Conservation (phyloP, 495 filamentous ascomycete species). For the Sabuloglossum arenarium region DNA sequence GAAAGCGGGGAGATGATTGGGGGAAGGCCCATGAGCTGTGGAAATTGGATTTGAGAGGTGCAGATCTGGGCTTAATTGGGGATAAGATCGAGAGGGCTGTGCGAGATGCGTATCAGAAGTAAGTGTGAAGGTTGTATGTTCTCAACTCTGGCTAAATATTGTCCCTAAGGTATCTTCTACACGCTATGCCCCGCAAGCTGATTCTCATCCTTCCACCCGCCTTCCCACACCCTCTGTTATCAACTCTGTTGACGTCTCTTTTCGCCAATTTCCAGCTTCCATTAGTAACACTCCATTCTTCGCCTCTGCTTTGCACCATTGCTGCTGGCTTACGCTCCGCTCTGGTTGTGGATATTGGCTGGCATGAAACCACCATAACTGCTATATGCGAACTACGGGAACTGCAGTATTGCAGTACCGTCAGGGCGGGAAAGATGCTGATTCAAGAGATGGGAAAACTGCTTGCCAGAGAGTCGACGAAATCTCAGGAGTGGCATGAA, state of each 20-base stretch:
- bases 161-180: conserved; percentile 35
- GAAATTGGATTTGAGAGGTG: conserved; percentile 44
- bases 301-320: conserved; percentile 46
- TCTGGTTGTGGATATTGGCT: conserved; percentile 74
- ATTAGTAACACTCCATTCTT: conserved; percentile 59
- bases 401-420: conserved; percentile 39
- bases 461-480: conserved; percentile 19
- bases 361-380: conserved; percentile 68
- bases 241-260: conserved; percentile 46
- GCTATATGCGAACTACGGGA: conserved; percentile 79
- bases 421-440: conserved; percentile 51
- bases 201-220: conserved; percentile 52
- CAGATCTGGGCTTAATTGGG: conserved; percentile 59
- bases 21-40: conserved; percentile 60
- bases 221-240: conserved; percentile 60
- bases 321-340: conserved; percentile 65
- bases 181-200: conserved; percentile 51
- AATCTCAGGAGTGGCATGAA: conserved; percentile 8
- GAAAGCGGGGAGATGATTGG: conserved; percentile 34
- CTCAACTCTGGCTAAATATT: not conserved
- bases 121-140: not conserved
- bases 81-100: conserved; percentile 77
- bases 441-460: conserved; percentile 45
- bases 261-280: conserved; percentile 67
- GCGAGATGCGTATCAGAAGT: conserved; percentile 69